A percentile compares a stretch with the other conserved stretches of the same genome.
Evolutionary conservation across 1,284 basidiomycete species (phyloP).

Genomic region (Neonothopanus nambi): DNA sequence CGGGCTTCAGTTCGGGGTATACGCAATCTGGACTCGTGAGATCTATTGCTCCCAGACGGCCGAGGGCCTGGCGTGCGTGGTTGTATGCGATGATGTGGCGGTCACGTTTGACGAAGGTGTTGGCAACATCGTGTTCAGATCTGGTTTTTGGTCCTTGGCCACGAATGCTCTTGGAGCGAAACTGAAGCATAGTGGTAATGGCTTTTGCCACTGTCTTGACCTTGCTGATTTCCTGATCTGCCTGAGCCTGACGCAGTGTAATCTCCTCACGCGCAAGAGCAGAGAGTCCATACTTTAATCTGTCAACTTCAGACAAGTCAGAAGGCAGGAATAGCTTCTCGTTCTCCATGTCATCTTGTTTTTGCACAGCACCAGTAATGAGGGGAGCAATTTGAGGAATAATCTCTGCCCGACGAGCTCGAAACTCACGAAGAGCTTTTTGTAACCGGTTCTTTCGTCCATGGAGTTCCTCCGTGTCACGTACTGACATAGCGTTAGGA

Average conservation of each 20-base stretch:
- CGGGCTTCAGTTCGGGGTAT: too few relatives aligned
- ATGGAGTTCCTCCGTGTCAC: not conserved
- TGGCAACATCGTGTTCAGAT: not conserved
- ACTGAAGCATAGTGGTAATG: not conserved
- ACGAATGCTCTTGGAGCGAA: not conserved
- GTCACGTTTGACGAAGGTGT: not conserved
- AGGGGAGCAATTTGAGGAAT: not conserved
- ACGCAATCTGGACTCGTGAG: too few relatives aligned
- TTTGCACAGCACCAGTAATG: not conserved
- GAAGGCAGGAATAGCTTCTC: not conserved
- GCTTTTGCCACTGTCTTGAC: not conserved
- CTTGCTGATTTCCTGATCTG: not conserved
- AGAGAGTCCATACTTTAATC: not conserved
- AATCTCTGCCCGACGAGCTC: not conserved
- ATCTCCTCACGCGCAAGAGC: not conserved
- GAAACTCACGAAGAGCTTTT: not conserved
- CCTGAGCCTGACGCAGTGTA: not conserved
- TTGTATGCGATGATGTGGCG: not conserved
- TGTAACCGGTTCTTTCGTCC: not conserved
- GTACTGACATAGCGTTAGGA: not conserved
- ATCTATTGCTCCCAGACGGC: too few relatives aligned
- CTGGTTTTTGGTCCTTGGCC: not conserved
- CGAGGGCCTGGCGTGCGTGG: too few relatives aligned
- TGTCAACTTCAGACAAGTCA: not conserved
- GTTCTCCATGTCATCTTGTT: not conserved